Conservation (phyloP, 257 asterid species). For the Hygrophila difformis region DNA sequence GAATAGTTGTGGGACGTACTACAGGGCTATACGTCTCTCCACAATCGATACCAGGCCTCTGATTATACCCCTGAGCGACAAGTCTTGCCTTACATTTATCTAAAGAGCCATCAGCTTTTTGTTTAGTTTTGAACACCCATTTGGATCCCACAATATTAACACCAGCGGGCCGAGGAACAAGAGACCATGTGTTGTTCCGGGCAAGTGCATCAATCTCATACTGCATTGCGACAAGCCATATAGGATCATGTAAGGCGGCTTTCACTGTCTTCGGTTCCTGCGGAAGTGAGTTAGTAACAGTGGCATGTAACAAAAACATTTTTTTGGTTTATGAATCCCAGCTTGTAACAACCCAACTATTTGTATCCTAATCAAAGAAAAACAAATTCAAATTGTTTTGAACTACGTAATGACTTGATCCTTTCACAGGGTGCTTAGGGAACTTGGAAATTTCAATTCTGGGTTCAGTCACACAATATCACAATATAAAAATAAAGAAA, state of each 20-base stretch:
- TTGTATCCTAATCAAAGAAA: too few species aligned
- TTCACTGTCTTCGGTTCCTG: not conserved
- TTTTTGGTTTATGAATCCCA: too few species aligned
- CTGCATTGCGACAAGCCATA: not conserved
- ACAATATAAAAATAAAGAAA: too few species aligned
- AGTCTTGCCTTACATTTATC: not conserved
- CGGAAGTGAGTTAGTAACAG: too few species aligned
- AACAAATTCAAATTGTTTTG: too few species aligned
- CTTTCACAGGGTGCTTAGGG: too few species aligned
- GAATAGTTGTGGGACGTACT: not conserved
- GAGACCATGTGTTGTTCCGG: not conserved
- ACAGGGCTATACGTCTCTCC: not conserved
- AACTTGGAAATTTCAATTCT: too few species aligned
- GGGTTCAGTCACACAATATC: too few species aligned
- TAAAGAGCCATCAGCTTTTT: not conserved
- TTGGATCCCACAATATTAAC: not conserved
- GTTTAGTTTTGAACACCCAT: slow-evolving; percentile 1
- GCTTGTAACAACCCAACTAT: too few species aligned
- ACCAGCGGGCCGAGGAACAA: too few species aligned
- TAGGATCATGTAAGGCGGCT: not conserved
- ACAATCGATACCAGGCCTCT: not conserved
- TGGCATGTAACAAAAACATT: too few species aligned
- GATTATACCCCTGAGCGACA: not conserved
- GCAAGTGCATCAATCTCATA: not conserved
- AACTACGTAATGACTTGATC: too few species aligned